Evolutionary conservation across 768 basidiomycete genomes (phyloP).

Genomic region (Cubamyces sp.): DNA sequence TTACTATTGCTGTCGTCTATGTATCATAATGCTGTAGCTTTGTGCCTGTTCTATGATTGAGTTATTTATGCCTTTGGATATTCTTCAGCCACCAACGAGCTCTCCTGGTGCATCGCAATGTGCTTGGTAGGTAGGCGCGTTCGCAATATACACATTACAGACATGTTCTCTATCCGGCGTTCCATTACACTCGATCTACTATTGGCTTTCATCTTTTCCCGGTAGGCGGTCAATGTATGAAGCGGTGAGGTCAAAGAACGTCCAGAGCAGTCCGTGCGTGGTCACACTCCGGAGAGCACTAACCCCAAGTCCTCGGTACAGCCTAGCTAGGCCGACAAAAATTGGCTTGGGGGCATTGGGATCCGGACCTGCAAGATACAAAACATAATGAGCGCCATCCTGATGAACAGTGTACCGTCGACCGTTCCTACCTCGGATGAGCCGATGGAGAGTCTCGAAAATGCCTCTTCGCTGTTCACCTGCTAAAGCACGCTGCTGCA

Average conservation of each 20-base stretch:
- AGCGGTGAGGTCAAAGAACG: slow-evolving; percentile 82
- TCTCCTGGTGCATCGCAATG: neutral
- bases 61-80: neutral
- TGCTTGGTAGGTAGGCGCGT: neutral
- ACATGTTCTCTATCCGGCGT: slow-evolving; percentile 4
- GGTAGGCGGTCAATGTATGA: slow-evolving; percentile 72
- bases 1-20: slow-evolving; percentile 15
- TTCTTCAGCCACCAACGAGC: neutral
- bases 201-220: slow-evolving; percentile 12
- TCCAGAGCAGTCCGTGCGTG: slow-evolving; percentile 94
- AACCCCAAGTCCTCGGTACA: slow-evolving; percentile 94
- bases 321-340: slow-evolving; percentile 73
- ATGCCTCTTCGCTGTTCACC: slow-evolving; percentile 74
- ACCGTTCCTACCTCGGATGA: slow-evolving; percentile 69
- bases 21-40: slow-evolving; percentile 17
- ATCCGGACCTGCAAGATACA: slow-evolving; percentile 63
- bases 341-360: slow-evolving; percentile 76
- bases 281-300: slow-evolving; percentile 91
- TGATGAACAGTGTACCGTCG: neutral
- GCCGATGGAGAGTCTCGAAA: slow-evolving; percentile 72
- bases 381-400: neutral
- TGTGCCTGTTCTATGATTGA: neutral
- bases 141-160: slow-evolving; percentile 23
- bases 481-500: slow-evolving; percentile 91
- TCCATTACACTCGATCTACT: slow-evolving; percentile 13